Evolutionary conservation across 2,329 filamentous ascomycete species (phyloP).

Genomic region (Chaetomium sp.): DNA sequence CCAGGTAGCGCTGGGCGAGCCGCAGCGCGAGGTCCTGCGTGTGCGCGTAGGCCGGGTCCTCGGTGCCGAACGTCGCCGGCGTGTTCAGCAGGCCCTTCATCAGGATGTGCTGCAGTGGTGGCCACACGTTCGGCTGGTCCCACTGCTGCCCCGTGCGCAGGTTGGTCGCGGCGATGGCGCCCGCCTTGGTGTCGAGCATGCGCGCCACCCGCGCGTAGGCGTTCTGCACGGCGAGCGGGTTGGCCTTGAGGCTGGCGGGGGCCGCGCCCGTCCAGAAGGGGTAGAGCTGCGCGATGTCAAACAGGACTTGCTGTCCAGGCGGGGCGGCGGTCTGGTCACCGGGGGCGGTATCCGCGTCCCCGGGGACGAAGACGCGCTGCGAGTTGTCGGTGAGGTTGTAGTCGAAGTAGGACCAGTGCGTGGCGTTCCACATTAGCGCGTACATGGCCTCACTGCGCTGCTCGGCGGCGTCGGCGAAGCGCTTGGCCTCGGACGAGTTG

Average conservation of each 20-base stretch:
- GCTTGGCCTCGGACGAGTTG: conserved; percentile 51
- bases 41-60: conserved; percentile 56
- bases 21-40: conserved; percentile 59
- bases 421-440: conserved; percentile 64
- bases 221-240: conserved; percentile 58
- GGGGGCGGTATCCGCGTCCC: conserved; percentile 49
- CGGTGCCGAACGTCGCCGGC: conserved; percentile 55
- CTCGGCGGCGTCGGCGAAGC: conserved; percentile 54
- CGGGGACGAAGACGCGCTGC: conserved; percentile 58
- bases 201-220: conserved; percentile 56
- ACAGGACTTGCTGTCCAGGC: conserved; percentile 57
- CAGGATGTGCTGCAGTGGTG: conserved; percentile 65
- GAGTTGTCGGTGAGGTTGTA: conserved; percentile 63
- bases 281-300: conserved; percentile 63
- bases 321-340: conserved; percentile 52
- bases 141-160: conserved; percentile 65
- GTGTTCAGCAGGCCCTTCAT: conserved; percentile 64
- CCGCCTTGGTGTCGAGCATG: conserved; percentile 54
- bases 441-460: conserved; percentile 64
- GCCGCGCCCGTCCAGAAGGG: conserved; percentile 71
- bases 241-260: conserved; percentile 56
- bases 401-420: conserved; percentile 67
- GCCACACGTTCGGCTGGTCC: conserved; percentile 73
- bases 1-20: conserved; percentile 66
- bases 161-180: conserved; percentile 66